phyloP scores from a whole-genome alignment of 2,329 filamentous ascomycete species.

The Bipolaris cookei region DNA sequence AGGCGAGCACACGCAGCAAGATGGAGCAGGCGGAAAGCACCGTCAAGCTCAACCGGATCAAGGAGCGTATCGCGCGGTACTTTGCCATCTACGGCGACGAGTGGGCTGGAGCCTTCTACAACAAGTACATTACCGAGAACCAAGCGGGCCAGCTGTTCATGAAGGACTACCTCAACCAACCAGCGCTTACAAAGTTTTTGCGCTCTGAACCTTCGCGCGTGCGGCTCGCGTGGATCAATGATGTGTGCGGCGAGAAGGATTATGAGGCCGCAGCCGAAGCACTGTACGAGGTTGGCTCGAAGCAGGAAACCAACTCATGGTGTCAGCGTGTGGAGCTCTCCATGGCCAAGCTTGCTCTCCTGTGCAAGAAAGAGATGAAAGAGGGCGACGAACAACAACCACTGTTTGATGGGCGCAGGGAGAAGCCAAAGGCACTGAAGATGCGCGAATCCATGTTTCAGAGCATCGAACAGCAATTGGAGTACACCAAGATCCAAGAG shows the following conservation, averaged over 20 bases:
- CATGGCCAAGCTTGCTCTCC: conserved; percentile 75
- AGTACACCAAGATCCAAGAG: conserved; percentile 80
- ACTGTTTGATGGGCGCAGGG: conserved; percentile 36
- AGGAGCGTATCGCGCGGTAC: conserved; percentile 54
- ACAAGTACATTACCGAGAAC: conserved; percentile 70
- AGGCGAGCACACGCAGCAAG: conserved; percentile 39
- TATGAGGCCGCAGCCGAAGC: conserved; percentile 75
- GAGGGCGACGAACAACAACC: conserved; percentile 48
- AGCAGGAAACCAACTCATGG: conserved; percentile 81
- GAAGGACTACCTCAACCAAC: conserved; percentile 69
- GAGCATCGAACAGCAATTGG: conserved; percentile 65
- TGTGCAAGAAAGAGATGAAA: conserved; percentile 61
- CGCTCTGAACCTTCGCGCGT: conserved; percentile 73
- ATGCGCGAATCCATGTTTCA: conserved; percentile 39
- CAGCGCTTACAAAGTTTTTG: conserved; percentile 79
- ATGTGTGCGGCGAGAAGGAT: conserved; percentile 77
- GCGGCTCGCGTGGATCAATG: conserved; percentile 93
- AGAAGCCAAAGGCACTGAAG: conserved; percentile 50
- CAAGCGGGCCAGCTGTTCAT: conserved; percentile 62
- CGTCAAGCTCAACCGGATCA: conserved; percentile 54
- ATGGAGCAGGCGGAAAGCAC: conserved; percentile 45
- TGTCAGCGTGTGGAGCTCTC: conserved; percentile 92
- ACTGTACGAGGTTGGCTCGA: conserved; percentile 71
- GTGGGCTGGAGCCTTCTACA: conserved; percentile 80
- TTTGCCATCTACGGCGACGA: conserved; percentile 70